phyloP scores from a whole-genome alignment of 2,329 filamentous ascomycete species.

The Aspergillus neoniger region DNA sequence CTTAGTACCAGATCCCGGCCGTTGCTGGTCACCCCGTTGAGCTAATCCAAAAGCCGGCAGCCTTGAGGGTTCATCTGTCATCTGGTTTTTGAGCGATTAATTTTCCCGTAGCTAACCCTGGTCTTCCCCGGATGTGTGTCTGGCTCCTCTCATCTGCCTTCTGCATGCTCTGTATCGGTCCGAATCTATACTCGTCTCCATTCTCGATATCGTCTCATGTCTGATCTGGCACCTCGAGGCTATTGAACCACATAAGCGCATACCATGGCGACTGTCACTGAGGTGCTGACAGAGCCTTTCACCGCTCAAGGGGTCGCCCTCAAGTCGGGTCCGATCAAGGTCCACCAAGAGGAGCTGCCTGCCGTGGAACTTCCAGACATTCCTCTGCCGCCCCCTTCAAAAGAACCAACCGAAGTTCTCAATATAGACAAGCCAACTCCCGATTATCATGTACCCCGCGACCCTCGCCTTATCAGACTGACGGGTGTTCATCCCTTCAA shows the following conservation, averaged over 20 bases:
- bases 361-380: constrained; percentile 46
- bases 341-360: constrained; percentile 30
- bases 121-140: not conserved
- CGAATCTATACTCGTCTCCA: not conserved
- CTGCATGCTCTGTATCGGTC: not conserved
- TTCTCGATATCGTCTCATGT: not conserved
- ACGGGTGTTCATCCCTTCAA: constrained; percentile 93
- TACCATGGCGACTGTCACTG: constrained; percentile 31
- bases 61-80: not conserved
- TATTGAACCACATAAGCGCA: not conserved
- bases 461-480: constrained; percentile 77
- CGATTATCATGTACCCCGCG: constrained; percentile 76
- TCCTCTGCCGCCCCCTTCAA: constrained; percentile 68
- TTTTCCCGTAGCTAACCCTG: not conserved
- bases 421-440: constrained; percentile 80
- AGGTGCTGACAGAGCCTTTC: constrained; percentile 23
- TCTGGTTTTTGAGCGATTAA: not conserved
- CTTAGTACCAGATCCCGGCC: constrained; percentile 1
- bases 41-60: constrained; percentile 6
- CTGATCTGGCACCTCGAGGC: not conserved
- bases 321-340: constrained; percentile 26
- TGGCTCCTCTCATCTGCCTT: not conserved
- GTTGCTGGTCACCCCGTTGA: not conserved
- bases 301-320: constrained; percentile 17
- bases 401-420: constrained; percentile 61